These are phyloP conservation scores for Aspergillus saccharolyticus DNA, from an alignment of 495 filamentous ascomycete species.

Conservation along the genomic window DNA sequence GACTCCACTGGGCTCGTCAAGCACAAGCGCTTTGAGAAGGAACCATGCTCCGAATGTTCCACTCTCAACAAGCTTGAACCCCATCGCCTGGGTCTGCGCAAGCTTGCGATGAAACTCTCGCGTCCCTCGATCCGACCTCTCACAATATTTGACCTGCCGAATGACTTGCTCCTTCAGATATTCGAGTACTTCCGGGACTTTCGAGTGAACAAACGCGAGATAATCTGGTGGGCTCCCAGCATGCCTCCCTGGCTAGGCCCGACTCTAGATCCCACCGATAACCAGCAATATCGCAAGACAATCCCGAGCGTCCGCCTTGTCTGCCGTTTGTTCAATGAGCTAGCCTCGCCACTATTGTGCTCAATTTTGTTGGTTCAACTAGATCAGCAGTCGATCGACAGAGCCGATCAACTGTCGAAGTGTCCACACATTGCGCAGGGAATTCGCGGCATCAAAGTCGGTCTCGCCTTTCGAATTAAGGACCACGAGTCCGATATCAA, in stretches of 20 bases:
- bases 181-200: neutral
- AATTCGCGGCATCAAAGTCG: neutral
- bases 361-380: neutral
- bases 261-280: neutral
- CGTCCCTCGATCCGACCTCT: neutral
- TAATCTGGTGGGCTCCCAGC: neutral
- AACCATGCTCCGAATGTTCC: neutral
- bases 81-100: neutral
- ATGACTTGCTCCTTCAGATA: neutral
- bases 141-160: neutral
- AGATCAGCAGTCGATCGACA: neutral
- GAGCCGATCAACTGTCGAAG: neutral
- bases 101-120: neutral
- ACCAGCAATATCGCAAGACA: neutral
- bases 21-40: neutral
- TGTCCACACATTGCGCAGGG: neutral
- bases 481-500: neutral
- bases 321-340: neutral
- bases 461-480: neutral
- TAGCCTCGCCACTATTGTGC: neutral
- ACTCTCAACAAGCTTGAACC: neutral
- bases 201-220: neutral
- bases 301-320: neutral
- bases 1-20: neutral
- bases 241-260: neutral